Base-by-base conservation (phyloP, 495 filamentous ascomycete species). In the Geopyxis carbonaria region DNA sequence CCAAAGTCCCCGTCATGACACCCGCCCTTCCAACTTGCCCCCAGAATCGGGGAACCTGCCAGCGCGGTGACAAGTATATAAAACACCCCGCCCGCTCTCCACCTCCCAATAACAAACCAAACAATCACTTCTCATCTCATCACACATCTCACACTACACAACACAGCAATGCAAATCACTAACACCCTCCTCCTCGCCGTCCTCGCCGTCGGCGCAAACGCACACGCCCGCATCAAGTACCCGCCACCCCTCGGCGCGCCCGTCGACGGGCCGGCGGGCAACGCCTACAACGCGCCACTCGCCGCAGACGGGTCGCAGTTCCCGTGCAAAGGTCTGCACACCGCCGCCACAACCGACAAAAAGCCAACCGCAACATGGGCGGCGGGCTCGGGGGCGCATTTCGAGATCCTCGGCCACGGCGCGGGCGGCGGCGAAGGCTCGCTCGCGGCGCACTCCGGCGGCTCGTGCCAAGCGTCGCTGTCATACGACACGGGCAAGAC, bases 291-390 rank as follows among this genome's bases (percentile, higher is more conserved):
- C 19, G 10, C 41, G 9, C 51, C 51, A 1, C 22, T 55, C 0
- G 31, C 27, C 1, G 22, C 27, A 2, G 36, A 43, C 18, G 51
- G 51, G 1, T 28, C 51, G 8, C 51, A 67, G 18, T 67, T 61
- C 38, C 56, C 64, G 4, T 66, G 64, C 46, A 66, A 64, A 50
- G 53, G 57, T 2, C 66, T 67, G 23, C 63, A 64, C 31, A 51
- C 46, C 13, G 53, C 64, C 5, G 5, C 44, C 0, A 21, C 11
- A 5, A 21, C 45, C 21, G 34, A 55, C 22, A 44, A 22, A 15
- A 39, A 38, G 2, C 40, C 50, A 1, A 45, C 32, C 4, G 64
- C 59, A 13, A 67, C 60, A 5, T 79, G 67, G 43, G 56, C 53
- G 2, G 69, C 74, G 6, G 78, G 76, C 27, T 47, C 58, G 29